Evolutionary conservation across 75 land plant genomes (phyloP).

Genomic region (Adiantum capillusveneris): DNA sequence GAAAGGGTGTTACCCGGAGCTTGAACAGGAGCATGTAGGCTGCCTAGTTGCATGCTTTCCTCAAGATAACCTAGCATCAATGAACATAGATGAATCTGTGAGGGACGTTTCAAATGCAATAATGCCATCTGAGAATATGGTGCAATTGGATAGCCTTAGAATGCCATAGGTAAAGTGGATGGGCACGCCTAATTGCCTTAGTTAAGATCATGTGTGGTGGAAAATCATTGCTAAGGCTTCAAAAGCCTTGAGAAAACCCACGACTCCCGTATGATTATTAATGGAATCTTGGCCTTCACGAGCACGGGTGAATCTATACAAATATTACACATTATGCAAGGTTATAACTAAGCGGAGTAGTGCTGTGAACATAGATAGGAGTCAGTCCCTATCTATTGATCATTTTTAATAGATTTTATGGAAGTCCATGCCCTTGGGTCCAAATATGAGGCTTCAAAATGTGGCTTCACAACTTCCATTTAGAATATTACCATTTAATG

Average conservation of each 20-base stretch:
- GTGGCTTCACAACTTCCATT: conserved; percentile 56
- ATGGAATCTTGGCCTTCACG: conserved; percentile 8
- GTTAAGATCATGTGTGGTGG: conserved; percentile 87
- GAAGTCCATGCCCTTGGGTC: conserved; percentile 70
- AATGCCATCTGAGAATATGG: not conserved
- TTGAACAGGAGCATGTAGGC: conserved; percentile 82
- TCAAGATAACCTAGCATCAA: conserved; percentile 3
- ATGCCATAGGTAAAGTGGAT: no score
- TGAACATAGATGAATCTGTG: conserved; percentile 13
- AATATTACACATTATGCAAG: conserved; percentile 38
- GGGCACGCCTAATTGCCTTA: conserved; percentile 55
- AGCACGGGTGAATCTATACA: conserved; percentile 14
- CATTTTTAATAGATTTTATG: conserved; percentile 77
- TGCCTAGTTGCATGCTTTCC: conserved; percentile 72
- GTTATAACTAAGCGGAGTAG: conserved; percentile 82
- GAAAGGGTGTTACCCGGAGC: conserved; percentile 55
- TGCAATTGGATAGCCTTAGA: not conserved
- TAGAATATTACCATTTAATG: conserved; percentile 63
- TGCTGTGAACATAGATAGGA: conserved; percentile 88
- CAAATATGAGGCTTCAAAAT: conserved; percentile 34
- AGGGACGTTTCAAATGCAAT: not conserved
- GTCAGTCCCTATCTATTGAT: conserved; percentile 47
- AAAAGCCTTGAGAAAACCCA: no score
- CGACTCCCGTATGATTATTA: conserved; percentile 26
- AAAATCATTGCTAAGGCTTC: conserved; percentile 73